Evolutionary conservation across 140 eudicot species (phyloP).

Genomic region (Oenanthe javanica): DNA sequence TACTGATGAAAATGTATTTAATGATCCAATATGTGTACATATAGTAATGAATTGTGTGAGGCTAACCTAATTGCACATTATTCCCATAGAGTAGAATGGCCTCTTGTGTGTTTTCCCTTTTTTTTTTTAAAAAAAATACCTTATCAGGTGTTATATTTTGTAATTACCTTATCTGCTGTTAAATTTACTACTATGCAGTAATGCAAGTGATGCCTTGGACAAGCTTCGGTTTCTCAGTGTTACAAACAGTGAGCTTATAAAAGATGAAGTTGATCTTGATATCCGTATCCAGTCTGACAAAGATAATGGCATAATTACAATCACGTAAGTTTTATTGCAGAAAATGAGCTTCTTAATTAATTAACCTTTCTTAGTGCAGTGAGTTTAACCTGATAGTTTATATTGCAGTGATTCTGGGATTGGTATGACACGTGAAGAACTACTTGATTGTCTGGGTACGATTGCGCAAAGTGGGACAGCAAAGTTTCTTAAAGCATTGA

Average conservation of each 20-base stretch:
- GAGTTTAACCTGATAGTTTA: neutral
- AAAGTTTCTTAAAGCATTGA: conserved; percentile 79
- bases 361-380: neutral
- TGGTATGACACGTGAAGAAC: conserved; percentile 92
- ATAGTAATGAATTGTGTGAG: neutral
- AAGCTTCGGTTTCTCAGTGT: conserved; percentile 92
- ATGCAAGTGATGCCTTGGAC: conserved; percentile 99
- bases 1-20: neutral
- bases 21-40: neutral
- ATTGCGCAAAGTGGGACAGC: conserved; percentile 99
- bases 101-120: neutral
- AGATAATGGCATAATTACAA: conserved; percentile 77
- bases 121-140: neutral
- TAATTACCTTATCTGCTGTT: neutral
- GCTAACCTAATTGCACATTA: neutral
- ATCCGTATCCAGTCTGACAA: conserved; percentile 83
- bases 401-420: conserved; percentile 79
- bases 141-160: neutral
- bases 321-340: conserved; percentile 47
- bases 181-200: conserved; percentile 36
- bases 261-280: conserved; percentile 79
- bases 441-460: conserved; percentile 94
- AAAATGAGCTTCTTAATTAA: neutral
- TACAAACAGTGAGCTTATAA: conserved; percentile 70
- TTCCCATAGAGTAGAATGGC: neutral